Evolutionary conservation across 2,329 filamentous ascomycete genomes (phyloP), one percentile per base, ranked within the genome.

Genomic region (Venturiaceae sp.): DNA sequence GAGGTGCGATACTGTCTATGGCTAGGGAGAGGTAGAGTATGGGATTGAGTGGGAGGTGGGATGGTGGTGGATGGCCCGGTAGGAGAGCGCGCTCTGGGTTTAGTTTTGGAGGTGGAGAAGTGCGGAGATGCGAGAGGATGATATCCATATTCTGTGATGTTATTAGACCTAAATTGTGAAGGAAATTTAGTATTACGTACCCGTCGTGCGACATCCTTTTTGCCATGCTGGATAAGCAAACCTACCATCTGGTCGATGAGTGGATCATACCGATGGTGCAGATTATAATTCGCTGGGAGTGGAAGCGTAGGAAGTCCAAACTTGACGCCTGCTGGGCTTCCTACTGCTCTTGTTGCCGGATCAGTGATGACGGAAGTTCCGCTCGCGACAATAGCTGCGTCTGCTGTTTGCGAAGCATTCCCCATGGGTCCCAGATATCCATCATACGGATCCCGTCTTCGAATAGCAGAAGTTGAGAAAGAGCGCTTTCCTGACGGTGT

Each of bases 1-100:
- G 81, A 9, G 94, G 94, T 1, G 92, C 90, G 26, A 99, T 87
- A 9, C 90, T 95, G 78, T 99, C 94, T 67, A 99, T 85, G 33
- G 92, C 91, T 33, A 95, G 80, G 13, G 87, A 90, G 53, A 99
- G 85, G 76, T 97, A 99, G 58, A 89, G 82, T 58, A 95, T 80
- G 1, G 94, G 94, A 72, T 96, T 89, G 33, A 96, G 83, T 2
- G 94, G 91, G 9, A 99, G 86, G 66, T 92, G 86, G 3, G 81
- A 77, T 26, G 88, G 79, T 1, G 91, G 88, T 1, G 92, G 90
- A 1, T 86, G 80, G 59, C 88, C 88, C 2, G 90, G 87, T 34
- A 92, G 77, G 32, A 94, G 82, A 16, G 87, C 85, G 57, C 83
- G 85, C 60, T 80, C 75, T 23, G 88, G 83, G 71, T 86, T 89